A percentile compares a stretch with the other conserved stretches of the same genome.
phyloP scores from a whole-genome alignment of 2,329 filamentous ascomycete species.

The Verticillium tricorpus region DNA sequence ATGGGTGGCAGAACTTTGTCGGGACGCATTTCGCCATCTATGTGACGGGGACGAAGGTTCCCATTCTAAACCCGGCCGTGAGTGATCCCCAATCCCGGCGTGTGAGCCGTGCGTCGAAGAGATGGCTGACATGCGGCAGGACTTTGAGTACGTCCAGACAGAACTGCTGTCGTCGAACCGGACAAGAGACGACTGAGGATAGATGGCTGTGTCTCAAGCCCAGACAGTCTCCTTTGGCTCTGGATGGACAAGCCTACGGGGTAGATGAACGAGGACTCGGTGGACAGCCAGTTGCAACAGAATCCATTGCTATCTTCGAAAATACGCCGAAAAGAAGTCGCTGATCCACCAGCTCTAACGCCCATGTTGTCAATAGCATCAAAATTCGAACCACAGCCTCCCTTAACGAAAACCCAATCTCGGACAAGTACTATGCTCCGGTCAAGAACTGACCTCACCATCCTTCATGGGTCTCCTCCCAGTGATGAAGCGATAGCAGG shows the following conservation, averaged over 20 bases:
- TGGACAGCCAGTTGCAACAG: not conserved
- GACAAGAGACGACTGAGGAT: not conserved
- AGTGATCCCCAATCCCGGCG: not conserved
- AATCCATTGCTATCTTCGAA: not conserved
- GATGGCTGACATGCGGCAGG: conserved; percentile 2
- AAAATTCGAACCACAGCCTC: not conserved
- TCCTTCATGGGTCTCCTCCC: conserved; percentile 18
- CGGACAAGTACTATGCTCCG: not conserved
- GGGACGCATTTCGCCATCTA: conserved; percentile 13
- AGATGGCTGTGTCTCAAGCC: not conserved
- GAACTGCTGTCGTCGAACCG: not conserved
- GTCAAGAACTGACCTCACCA: not conserved
- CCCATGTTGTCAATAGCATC: not conserved
- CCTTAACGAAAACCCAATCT: not conserved
- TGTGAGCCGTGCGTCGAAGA: no score
- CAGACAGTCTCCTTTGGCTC: no score
- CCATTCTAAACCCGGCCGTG: conserved; percentile 8
- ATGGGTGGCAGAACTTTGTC: conserved; percentile 14
- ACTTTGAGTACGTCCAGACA: conserved; percentile 11
- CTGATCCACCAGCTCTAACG: not conserved
- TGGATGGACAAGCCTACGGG: no score
- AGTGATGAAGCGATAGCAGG: conserved; percentile 27
- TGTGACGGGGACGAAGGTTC: conserved; percentile 7
- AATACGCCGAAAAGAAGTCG: not conserved
- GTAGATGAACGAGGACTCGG: no score